Conservation (phyloP, 352 stramenopile genomes). For the Globisporangium mamillatum region DNA sequence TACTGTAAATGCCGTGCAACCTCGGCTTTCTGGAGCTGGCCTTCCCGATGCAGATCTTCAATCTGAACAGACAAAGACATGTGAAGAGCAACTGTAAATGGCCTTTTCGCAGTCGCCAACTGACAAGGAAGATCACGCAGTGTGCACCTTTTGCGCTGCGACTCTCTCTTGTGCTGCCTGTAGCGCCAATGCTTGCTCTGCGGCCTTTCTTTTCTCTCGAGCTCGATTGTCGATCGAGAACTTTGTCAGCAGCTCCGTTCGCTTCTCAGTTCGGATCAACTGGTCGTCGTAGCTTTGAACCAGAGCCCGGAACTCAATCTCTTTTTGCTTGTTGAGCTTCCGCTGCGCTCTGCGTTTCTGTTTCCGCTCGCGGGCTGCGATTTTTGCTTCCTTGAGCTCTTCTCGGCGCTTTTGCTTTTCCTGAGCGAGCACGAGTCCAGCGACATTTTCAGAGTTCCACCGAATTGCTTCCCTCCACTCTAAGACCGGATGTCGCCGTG, state of each 20-base stretch:
- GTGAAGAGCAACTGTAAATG: neutral
- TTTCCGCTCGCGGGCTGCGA: slow-evolving; percentile 38
- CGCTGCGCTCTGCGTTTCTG: slow-evolving; percentile 43
- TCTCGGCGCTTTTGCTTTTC: slow-evolving; percentile 23
- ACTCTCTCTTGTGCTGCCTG: slow-evolving; percentile 6
- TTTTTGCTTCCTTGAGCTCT: slow-evolving; percentile 24
- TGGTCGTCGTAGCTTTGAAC: slow-evolving; percentile 45
- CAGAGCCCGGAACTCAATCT: slow-evolving; percentile 40
- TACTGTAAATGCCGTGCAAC: slow-evolving; percentile 24
- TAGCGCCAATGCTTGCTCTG: slow-evolving; percentile 1
- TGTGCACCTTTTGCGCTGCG: slow-evolving; percentile 6
- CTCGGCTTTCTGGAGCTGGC: slow-evolving; percentile 3
- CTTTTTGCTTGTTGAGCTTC: slow-evolving; percentile 45
- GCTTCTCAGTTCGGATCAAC: slow-evolving; percentile 43
- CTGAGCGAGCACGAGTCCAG: slow-evolving; percentile 24
- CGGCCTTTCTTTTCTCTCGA: slow-evolving; percentile 20
- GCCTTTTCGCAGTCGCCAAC: neutral
- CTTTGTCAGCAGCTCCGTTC: slow-evolving; percentile 36
- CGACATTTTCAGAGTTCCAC: slow-evolving; percentile 47
- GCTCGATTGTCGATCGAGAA: slow-evolving; percentile 43
- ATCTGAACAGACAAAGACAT: slow-evolving; percentile 2
- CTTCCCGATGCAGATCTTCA: slow-evolving; percentile 15
- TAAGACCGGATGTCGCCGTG: slow-evolving; percentile 40
- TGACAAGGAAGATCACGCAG: too few species aligned
- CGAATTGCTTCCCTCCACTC: slow-evolving; percentile 47